Evolutionary conservation across 2,329 filamentous ascomycete genomes (phyloP).

Genomic region (Colletotrichum sp.): DNA sequence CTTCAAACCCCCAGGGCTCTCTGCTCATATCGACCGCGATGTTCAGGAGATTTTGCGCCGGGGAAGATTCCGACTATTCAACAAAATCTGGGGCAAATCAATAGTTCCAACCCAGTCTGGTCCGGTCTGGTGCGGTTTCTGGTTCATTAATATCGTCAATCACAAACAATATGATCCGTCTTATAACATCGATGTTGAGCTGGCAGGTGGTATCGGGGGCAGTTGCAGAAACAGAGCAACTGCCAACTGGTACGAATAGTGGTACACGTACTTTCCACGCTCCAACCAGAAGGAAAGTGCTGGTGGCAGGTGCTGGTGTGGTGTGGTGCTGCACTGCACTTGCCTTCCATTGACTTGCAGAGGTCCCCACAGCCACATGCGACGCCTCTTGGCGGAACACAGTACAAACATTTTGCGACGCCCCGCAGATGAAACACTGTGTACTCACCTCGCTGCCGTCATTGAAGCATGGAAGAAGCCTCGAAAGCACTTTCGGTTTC

Average conservation of each 20-base stretch:
- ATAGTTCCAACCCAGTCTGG: background rate
- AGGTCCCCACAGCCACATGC: background rate
- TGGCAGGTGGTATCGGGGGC: background rate
- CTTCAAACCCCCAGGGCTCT: background rate
- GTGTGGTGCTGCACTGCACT: background rate
- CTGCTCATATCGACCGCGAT: background rate
- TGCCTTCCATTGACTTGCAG: background rate
- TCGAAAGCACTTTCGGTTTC: background rate
- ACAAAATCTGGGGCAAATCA: background rate
- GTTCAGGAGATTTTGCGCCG: background rate
- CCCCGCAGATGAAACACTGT: background rate
- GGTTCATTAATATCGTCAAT: background rate
- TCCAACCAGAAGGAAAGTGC: background rate
- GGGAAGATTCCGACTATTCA: background rate
- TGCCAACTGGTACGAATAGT: background rate
- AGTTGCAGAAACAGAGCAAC: background rate
- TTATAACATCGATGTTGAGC: background rate
- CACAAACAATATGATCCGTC: background rate
- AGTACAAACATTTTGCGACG: background rate
- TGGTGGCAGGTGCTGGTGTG: background rate
- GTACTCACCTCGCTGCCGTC: background rate
- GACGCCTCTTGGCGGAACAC: background rate
- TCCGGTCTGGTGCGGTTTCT: background rate
- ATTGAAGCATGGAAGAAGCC: background rate
- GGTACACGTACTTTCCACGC: background rate